These are phyloP conservation scores for Boletellus sp. DNA, from an alignment of 768 basidiomycete genomes.

Conservation along the genomic window DNA sequence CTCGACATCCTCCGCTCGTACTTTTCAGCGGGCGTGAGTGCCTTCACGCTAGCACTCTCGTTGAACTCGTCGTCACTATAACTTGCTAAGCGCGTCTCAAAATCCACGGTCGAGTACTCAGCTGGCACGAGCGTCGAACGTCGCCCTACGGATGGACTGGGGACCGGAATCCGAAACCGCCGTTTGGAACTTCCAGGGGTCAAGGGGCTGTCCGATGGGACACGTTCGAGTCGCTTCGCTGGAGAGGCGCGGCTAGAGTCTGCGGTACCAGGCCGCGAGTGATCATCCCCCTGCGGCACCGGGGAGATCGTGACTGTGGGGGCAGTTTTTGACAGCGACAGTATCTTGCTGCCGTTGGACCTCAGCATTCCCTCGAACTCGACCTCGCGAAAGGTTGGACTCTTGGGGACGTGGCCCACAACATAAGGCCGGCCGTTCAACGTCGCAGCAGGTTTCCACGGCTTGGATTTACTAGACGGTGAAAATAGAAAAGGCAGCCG, in stretches of 20 bases:
- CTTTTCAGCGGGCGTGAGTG: conserved; percentile 38
- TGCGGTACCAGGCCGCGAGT: conserved; percentile 24
- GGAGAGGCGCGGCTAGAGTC: conserved; percentile 14
- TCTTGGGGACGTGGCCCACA: conserved; percentile 51
- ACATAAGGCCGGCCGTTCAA: conserved; percentile 77
- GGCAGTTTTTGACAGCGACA: conserved; percentile 29
- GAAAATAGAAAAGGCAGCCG: conserved; percentile 70
- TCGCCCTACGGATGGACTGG: conserved; percentile 49
- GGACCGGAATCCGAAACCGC: conserved; percentile 60
- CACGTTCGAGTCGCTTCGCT: conserved; percentile 24
- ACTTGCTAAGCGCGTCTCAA: conserved; percentile 75
- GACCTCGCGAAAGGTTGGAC: conserved; percentile 56
- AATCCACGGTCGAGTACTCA: conserved; percentile 80
- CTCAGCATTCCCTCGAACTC: conserved; percentile 78
- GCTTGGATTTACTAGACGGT: conserved; percentile 41
- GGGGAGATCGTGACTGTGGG: conserved; percentile 25
- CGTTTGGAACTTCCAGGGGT: conserved; percentile 33
- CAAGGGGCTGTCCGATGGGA: conserved; percentile 26
- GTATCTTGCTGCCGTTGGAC: conserved; percentile 45
- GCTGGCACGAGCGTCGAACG: conserved; percentile 56
- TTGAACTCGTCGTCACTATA: conserved; percentile 47
- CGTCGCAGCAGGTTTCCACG: conserved; percentile 81
- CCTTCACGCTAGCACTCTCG: conserved; percentile 39
- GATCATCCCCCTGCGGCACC: conserved; percentile 31
- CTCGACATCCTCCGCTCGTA: conserved; percentile 42